These are phyloP conservation scores for Amauroascus verrucosus DNA, from an alignment of 2,329 filamentous ascomycete genomes.

Conservation along the genomic window DNA sequence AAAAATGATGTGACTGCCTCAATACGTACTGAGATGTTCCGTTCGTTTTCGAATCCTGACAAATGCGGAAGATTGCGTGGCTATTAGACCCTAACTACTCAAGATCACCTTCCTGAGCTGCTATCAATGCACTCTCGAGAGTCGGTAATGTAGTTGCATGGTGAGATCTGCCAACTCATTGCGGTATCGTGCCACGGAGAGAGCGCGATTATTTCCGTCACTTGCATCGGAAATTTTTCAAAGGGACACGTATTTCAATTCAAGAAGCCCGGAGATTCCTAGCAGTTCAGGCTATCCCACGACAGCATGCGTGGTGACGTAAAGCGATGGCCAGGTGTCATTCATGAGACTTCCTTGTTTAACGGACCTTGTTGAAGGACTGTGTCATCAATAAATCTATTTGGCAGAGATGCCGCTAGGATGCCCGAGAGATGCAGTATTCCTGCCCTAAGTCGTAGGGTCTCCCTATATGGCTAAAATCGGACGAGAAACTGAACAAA, in stretches of 20 bases:
- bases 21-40: neutral
- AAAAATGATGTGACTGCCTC: neutral
- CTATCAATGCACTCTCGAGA: neutral
- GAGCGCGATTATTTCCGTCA: neutral
- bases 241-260: constrained; percentile 1
- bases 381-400: neutral
- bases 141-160: neutral
- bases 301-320: constrained; percentile 1
- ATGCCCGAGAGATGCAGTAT: neutral
- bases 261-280: constrained; percentile 1
- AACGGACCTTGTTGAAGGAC: neutral
- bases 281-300: neutral
- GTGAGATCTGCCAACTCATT: neutral
- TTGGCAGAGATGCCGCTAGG: neutral
- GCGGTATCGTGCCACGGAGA: neutral
- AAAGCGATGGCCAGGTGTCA: constrained; percentile 1
- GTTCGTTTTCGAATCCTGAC: neutral
- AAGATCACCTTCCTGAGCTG: neutral
- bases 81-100: neutral
- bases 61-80: neutral
- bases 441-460: too few relatives aligned
- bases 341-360: neutral
- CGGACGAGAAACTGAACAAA: neutral
- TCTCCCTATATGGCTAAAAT: neutral
- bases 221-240: neutral